Evolutionary conservation across 345 rosid species (phyloP).

Genomic region (Rhizophora apiculata): DNA sequence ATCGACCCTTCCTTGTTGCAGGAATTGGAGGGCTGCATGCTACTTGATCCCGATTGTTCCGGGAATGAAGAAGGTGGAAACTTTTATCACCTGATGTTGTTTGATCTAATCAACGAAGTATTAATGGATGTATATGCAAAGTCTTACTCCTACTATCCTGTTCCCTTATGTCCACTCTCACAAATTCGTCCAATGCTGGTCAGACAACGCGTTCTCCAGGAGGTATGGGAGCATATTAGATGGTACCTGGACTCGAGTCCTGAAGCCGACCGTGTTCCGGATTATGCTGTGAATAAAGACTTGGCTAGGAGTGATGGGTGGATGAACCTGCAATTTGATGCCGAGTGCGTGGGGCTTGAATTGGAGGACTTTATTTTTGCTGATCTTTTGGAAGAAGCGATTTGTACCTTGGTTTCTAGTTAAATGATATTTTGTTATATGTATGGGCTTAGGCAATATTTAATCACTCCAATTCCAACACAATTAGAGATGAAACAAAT

Average conservation of each 20-base stretch:
- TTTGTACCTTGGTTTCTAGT: conserved; percentile 10
- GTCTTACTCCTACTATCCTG: conserved; percentile 56
- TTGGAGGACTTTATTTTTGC: conserved; percentile 67
- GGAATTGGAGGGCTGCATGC: conserved; percentile 47
- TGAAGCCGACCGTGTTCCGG: conserved; percentile 35
- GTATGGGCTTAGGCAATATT: no score
- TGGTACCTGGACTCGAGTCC: conserved; percentile 45
- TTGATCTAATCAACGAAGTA: conserved; percentile 69
- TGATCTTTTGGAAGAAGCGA: conserved; percentile 61
- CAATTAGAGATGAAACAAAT: no score
- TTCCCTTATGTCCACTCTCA: conserved; percentile 47
- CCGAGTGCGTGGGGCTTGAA: conserved; percentile 70
- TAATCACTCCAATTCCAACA: background rate
- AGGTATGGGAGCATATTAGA: conserved; percentile 64
- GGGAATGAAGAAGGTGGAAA: conserved; percentile 37
- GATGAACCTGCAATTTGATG: conserved; percentile 80
- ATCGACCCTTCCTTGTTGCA: conserved; percentile 54
- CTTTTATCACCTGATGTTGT: conserved; percentile 49
- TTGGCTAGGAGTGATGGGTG: conserved; percentile 55
- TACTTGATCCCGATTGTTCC: conserved; percentile 47
- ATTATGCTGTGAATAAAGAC: conserved; percentile 49
- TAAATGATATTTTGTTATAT: background rate
- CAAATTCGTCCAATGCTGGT: conserved; percentile 54
- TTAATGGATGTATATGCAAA: conserved; percentile 57
- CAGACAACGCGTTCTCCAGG: conserved; percentile 53